These are phyloP conservation scores for Solanum hybrid DNA, from an alignment of 305 asterid species.

Conservation along the genomic window DNA sequence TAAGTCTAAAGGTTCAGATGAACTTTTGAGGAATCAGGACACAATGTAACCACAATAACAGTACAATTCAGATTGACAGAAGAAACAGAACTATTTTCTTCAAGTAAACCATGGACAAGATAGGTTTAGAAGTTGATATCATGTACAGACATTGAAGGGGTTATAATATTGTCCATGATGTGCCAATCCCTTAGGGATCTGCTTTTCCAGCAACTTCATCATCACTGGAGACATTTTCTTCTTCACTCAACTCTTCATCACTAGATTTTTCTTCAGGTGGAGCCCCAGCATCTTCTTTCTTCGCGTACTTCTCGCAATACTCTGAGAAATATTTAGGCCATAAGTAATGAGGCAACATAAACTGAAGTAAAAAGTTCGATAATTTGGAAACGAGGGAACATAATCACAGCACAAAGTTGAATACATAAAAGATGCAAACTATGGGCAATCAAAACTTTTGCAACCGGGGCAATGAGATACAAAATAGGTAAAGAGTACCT, in stretches of 20 bases:
- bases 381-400: background rate
- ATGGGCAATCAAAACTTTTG: background rate
- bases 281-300: constrained; percentile 70
- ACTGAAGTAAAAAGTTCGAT: background rate
- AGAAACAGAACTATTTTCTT: background rate
- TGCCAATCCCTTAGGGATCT: constrained; percentile 40
- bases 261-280: constrained; percentile 58
- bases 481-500: background rate
- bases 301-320: constrained; percentile 68
- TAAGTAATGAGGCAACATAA: background rate
- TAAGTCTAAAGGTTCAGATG: background rate
- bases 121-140: background rate
- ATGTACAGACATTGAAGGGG: background rate
- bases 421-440: background rate
- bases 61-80: background rate
- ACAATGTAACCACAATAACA: background rate
- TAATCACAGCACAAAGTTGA: background rate
- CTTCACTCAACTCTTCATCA: constrained; percentile 66
- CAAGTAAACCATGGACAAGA: background rate
- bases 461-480: background rate
- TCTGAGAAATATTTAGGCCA: constrained; percentile 25
- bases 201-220: constrained; percentile 72
- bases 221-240: constrained; percentile 55
- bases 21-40: background rate
- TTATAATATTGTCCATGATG: constrained; percentile 5